Conservation (phyloP, 805 yeast species). For the Tetrapisispora taiwanensis region DNA sequence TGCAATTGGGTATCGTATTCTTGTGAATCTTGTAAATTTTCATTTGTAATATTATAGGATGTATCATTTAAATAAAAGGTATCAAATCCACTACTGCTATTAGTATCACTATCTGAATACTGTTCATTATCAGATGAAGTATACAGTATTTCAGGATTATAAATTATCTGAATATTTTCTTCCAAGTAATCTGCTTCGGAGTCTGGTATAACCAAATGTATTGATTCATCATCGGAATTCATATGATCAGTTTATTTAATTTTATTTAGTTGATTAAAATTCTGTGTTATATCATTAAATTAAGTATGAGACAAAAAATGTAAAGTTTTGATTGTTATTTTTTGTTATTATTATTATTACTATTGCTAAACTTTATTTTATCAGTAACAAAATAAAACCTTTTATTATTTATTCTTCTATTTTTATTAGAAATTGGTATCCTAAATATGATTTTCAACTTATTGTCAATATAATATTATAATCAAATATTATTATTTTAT, state of each 20-base stretch:
- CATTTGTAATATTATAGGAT: not conserved
- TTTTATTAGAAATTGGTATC: no score
- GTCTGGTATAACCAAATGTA: constrained; percentile 1
- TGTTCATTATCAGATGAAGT: not conserved
- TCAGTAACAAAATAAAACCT: no score
- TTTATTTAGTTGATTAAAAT: no score
- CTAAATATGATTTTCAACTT: no score
- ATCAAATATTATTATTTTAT: no score
- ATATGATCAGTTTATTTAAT: not conserved
- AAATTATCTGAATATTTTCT: not conserved
- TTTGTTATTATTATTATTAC: no score
- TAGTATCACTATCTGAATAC: not conserved
- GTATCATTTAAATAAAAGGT: not conserved
- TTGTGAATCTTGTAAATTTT: not conserved
- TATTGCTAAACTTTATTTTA: no score
- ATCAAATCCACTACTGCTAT: not conserved
- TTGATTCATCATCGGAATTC: constrained; percentile 1
- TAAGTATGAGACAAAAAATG: no score
- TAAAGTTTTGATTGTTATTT: not conserved
- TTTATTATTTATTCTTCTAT: no score
- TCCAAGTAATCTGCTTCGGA: constrained; percentile 1
- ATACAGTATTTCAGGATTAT: not conserved
- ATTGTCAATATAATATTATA: no score
- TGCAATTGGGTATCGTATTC: not conserved
- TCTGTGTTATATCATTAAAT: not conserved